A percentile compares a stretch with the other conserved stretches of the same genome.
Evolutionary conservation across 345 rosid species (phyloP).

Genomic region (Hypericum perforatum): DNA sequence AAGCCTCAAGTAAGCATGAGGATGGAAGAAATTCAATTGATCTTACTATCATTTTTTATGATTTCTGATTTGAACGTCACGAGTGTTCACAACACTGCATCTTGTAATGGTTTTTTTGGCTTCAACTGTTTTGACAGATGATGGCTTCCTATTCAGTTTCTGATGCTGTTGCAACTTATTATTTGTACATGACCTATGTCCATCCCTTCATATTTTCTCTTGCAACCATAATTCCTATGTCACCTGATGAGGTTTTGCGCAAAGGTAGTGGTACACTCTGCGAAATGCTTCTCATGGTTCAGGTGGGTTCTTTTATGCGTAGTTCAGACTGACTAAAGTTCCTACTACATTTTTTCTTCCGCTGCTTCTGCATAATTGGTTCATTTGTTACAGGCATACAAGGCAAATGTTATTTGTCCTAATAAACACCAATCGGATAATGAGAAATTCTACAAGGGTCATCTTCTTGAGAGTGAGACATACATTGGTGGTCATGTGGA

Average conservation of each 20-base stretch:
- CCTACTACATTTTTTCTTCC: conserved; percentile 6
- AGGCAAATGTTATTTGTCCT: conserved; percentile 92
- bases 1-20: conserved; percentile 65
- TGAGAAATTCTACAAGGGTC: conserved; percentile 70
- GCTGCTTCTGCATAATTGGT: background rate
- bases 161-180: conserved; percentile 95
- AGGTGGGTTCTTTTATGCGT: conserved; percentile 43
- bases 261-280: conserved; percentile 99
- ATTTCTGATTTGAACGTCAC: too few species aligned
- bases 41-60: background rate
- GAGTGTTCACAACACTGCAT: conserved; percentile 13
- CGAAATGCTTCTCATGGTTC: conserved; percentile 99
- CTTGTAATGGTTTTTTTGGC: conserved; percentile 12
- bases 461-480: conserved; percentile 94
- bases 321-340: conserved; percentile 2
- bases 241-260: conserved; percentile 97
- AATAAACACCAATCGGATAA: conserved; percentile 89
- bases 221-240: conserved; percentile 95
- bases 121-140: conserved; percentile 45
- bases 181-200: conserved; percentile 92
- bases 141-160: conserved; percentile 99
- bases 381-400: conserved; percentile 53
- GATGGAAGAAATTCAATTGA: conserved; percentile 1
- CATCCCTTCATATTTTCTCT: conserved; percentile 96
- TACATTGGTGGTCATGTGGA: conserved; percentile 98